These are phyloP conservation scores for Vitis riparia DNA, from an alignment of 164 flowering plant species.

Conservation along the genomic window DNA sequence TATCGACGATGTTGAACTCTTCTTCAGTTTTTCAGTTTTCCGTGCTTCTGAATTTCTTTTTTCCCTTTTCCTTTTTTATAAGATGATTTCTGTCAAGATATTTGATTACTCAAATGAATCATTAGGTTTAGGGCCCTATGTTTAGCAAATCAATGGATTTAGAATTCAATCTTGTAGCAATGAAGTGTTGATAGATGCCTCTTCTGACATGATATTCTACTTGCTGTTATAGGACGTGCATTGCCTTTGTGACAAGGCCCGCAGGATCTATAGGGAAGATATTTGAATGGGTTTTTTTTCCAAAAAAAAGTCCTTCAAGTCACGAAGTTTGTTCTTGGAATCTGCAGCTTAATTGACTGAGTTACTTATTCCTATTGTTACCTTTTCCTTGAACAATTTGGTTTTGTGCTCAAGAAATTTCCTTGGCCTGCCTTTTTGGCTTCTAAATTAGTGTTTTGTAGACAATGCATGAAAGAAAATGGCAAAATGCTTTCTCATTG, in stretches of 20 bases:
- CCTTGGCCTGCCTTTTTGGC: not conserved
- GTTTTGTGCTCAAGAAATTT: not conserved
- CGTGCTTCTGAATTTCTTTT: no score
- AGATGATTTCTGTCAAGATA: no score
- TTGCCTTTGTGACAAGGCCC: constrained; percentile 50
- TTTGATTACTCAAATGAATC: not conserved
- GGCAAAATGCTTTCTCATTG: no score
- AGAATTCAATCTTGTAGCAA: not conserved
- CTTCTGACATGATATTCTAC: constrained; percentile 34
- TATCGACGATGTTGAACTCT: no score
- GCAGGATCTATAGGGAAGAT: constrained; percentile 17
- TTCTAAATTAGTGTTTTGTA: no score
- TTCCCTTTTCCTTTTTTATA: no score
- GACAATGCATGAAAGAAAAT: no score
- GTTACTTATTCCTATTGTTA: not conserved
- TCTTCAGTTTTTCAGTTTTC: not conserved
- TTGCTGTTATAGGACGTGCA: constrained; percentile 48
- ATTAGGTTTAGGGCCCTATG: no score
- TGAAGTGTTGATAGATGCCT: not conserved
- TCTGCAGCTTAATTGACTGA: constrained; percentile 4
- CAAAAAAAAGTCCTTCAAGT: constrained; percentile 4
- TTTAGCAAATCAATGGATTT: not conserved
- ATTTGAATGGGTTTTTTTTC: constrained; percentile 11
- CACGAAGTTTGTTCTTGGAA: not conserved
- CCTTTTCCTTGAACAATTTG: not conserved